These are phyloP conservation scores for Globisporangium uncinulatum DNA, from an alignment of 352 stramenopile genomes.

Conservation along the genomic window DNA sequence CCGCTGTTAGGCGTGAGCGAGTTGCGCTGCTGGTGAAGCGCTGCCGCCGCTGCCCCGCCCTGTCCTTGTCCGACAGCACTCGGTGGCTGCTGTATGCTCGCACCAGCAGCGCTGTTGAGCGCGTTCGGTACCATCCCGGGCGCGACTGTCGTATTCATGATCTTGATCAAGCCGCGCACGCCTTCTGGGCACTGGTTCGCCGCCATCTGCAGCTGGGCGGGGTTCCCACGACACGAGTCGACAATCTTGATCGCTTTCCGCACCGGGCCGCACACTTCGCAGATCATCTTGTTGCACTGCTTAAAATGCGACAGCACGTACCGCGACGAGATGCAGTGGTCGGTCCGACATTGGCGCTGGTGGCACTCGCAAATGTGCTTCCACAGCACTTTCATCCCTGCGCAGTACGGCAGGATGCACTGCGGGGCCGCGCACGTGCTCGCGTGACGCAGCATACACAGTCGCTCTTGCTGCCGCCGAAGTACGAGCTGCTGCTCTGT, in stretches of 20 bases:
- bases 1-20: slow-evolving; percentile 8
- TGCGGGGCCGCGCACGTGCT: slow-evolving; percentile 65
- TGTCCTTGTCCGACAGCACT: slow-evolving; percentile 3
- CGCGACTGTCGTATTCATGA: slow-evolving; percentile 78
- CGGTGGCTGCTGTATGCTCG: slow-evolving; percentile 1
- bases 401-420: slow-evolving; percentile 81
- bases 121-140: slow-evolving; percentile 9
- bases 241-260: slow-evolving; percentile 86
- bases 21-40: slow-evolving; percentile 13
- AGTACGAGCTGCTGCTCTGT: slow-evolving; percentile 82
- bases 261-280: slow-evolving; percentile 84
- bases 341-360: slow-evolving; percentile 79
- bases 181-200: slow-evolving; percentile 64
- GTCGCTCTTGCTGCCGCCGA: slow-evolving; percentile 75
- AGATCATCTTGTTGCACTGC: slow-evolving; percentile 90
- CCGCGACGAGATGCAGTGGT: slow-evolving; percentile 85
- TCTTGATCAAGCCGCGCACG: slow-evolving; percentile 81
- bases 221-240: slow-evolving; percentile 73
- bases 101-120: slow-evolving; percentile 21
- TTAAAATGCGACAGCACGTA: slow-evolving; percentile 90
- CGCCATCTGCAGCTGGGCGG: slow-evolving; percentile 62
- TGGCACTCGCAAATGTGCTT: slow-evolving; percentile 90
- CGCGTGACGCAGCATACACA: slow-evolving; percentile 85
- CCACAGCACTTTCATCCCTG: slow-evolving; percentile 86
- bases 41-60: not conserved